Evolutionary conservation across 805 yeast species (phyloP).

Genomic region (Saturnispora gosingensis): DNA sequence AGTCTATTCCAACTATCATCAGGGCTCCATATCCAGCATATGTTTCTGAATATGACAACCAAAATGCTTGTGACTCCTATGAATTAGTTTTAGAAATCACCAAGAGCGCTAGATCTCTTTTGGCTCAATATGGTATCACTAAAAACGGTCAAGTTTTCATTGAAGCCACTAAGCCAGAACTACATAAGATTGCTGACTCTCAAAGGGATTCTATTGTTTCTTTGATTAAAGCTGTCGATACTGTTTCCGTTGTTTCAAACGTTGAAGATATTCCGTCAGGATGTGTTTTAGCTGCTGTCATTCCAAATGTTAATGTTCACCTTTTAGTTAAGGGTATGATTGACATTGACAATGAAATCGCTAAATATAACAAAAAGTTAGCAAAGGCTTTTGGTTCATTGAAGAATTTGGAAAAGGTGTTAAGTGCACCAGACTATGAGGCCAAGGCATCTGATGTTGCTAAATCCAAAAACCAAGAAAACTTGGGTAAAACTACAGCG

Average conservation of each 20-base stretch:
- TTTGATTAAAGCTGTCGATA: conserved; percentile 82
- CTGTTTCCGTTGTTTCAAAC: conserved; percentile 52
- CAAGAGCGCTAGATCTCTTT: conserved; percentile 82
- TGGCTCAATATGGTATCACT: conserved; percentile 81
- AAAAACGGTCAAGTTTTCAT: conserved; percentile 83
- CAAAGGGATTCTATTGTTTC: conserved; percentile 87
- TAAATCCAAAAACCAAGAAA: conserved; percentile 61
- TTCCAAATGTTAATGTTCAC: conserved; percentile 76
- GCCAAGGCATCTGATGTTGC: conserved; percentile 79
- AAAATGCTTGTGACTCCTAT: conserved; percentile 61
- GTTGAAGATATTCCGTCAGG: conserved; percentile 70
- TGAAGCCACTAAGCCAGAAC: conserved; percentile 47
- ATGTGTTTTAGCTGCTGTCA: conserved; percentile 76
- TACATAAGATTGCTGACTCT: conserved; percentile 43
- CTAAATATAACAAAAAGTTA: conserved; percentile 72
- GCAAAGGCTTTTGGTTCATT: conserved; percentile 51
- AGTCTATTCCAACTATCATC: conserved; percentile 53
- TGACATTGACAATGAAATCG: conserved; percentile 84
- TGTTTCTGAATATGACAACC: conserved; percentile 51
- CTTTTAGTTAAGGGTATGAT: conserved; percentile 90
- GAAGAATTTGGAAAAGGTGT: conserved; percentile 58
- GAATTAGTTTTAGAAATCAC: conserved; percentile 79
- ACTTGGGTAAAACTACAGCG: conserved; percentile 63
- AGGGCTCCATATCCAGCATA: conserved; percentile 73
- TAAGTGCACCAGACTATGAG: conserved; percentile 66